Evolutionary conservation across 768 basidiomycete genomes (phyloP).

Genomic region (Leccinum longicurvipes): DNA sequence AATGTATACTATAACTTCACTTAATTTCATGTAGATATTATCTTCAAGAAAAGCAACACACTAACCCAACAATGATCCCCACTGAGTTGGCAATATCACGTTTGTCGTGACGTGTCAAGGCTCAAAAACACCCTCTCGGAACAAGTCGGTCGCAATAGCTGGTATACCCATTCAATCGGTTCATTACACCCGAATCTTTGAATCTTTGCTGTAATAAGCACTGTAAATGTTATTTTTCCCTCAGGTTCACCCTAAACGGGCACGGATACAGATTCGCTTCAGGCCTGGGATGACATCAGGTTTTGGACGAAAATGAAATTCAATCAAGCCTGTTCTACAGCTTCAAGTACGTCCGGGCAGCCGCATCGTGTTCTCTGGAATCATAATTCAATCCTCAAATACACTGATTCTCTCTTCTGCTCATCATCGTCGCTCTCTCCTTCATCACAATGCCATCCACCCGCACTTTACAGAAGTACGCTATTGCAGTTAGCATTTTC

Average conservation of each 20-base stretch:
- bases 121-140: background rate
- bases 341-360: background rate
- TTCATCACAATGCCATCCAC: slow-evolving; percentile 17
- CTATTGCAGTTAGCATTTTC: slow-evolving; percentile 40
- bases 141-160: background rate
- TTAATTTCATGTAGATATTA: background rate
- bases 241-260: no score
- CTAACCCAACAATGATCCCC: background rate
- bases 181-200: no score
- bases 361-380: background rate
- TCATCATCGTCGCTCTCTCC: background rate
- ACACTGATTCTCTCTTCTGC: background rate
- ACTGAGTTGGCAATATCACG: background rate
- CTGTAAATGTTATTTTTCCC: no score
- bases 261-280: background rate
- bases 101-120: background rate
- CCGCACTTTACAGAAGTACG: slow-evolving; percentile 30
- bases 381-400: background rate
- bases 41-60: background rate
- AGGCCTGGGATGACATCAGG: background rate
- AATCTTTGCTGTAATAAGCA: no score
- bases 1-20: background rate
- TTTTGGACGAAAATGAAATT: background rate
- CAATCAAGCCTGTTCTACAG: background rate
- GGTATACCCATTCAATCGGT: no score